Base-by-base conservation (phyloP, 2,329 filamentous ascomycete species). In the Trichoderma sp. region DNA sequence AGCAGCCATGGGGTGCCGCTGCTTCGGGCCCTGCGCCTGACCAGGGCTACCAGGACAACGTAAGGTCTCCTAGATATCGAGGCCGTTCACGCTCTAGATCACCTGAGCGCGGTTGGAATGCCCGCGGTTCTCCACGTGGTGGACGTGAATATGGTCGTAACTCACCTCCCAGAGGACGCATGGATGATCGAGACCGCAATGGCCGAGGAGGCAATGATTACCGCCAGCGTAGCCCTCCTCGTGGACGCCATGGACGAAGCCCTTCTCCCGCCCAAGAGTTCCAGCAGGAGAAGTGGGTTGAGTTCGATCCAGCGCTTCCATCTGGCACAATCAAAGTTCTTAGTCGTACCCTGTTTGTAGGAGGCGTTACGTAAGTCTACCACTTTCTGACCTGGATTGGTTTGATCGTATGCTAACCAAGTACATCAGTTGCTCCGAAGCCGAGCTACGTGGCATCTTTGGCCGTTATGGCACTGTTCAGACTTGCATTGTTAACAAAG, bases 401-500 rank as follows among this genome's bases (percentile, higher is more conserved):
- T 21, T 2, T 8, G 57, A 24, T 34, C 53, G 18, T 56, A 14
- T 71, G 58, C 76, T 75, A 73, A 79, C 72, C n/a, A 21, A 21
- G 68, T 61, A 28, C 21, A n/a, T n/a, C 26, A 72, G 91, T 47
- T 91, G 89, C 72, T 91, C 92, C 7, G 95, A 99, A 82, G 85
- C 87, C 72, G 94, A 98, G 80, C 87, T 99, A 68, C 91, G 94
- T 68, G 84, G 84, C 65, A 90, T 97, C 58, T 99, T 99, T 81
- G 86, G 85, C 78, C 90, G 90, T 60, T 97, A 91, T 79, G 96
- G 96, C 72, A 86, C 91, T 68, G 96, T 99, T 4, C 96, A 99
- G 82, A 98, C 95, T 1, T 98, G 95, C 82, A 99, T 99, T 75
- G 95, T 98, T 76, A 98, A 99, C 84, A 92, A 94, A 78, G 96